Conservation (phyloP, 2,329 filamentous ascomycete genomes). For the Claviceps cyperi region DNA sequence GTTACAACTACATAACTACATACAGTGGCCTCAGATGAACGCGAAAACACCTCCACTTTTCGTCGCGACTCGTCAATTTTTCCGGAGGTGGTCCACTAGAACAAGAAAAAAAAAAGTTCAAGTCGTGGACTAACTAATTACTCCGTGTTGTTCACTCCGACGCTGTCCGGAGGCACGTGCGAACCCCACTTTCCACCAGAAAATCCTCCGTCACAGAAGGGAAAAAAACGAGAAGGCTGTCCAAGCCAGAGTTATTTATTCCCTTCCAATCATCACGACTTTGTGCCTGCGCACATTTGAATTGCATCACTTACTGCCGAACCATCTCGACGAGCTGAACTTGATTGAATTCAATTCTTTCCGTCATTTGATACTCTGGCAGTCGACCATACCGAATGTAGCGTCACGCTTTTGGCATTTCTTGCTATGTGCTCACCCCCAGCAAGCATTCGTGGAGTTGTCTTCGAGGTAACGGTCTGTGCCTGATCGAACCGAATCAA, state of each 20-base stretch:
- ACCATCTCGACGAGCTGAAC: not conserved
- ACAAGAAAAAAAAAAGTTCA: not conserved
- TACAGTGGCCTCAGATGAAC: too few relatives aligned
- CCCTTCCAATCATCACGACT: slow-evolving; percentile 4
- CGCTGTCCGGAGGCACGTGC: slow-evolving; percentile 15
- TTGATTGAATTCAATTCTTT: not conserved
- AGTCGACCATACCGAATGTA: not conserved
- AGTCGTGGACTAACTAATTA: not conserved
- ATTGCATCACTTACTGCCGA: not conserved
- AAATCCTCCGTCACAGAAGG: slow-evolving; percentile 10
- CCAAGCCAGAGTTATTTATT: not conserved
- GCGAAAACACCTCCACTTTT: too few relatives aligned
- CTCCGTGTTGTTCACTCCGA: too few relatives aligned
- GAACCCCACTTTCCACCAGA: slow-evolving; percentile 12
- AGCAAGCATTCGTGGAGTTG: slow-evolving; percentile 1
- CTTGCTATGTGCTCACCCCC: not conserved
- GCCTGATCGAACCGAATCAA: not conserved
- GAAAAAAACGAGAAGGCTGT: not conserved
- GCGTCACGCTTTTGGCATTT: not conserved
- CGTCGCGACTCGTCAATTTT: too few relatives aligned
- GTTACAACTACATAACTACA: too few relatives aligned
- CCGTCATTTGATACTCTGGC: not conserved
- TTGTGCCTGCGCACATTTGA: not conserved
- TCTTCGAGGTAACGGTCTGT: not conserved
- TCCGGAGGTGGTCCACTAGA: too few relatives aligned